Base-by-base conservation (phyloP, 805 yeast species). In the Metschnikowia matae region DNA sequence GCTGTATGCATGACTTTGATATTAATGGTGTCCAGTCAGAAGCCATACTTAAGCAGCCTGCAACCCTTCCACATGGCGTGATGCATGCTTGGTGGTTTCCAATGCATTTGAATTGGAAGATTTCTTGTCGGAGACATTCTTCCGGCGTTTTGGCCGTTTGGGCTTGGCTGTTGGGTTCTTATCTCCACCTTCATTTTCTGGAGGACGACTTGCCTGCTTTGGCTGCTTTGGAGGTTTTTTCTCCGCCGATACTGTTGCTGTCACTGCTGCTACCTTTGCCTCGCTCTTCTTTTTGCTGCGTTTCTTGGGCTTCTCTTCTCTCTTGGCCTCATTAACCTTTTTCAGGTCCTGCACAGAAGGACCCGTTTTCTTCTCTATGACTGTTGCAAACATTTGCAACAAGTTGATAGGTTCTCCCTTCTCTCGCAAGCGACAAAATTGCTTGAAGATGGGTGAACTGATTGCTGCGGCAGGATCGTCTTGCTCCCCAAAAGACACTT, bases 401-500 rank as follows among this genome's bases (percentile, higher is more conserved):
- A 38, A 32, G 17, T 29, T n/a, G 23, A 26, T 11, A 18, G 39
- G n/a, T n/a, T 26, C 31, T 23, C 29, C 36, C 6, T 20, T 46
- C 46, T 15, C 31, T 33, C 33, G 26, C 18, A 23, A 18, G 39
- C 17, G n/a, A 35, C 35, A 45, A 36, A 17, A 21, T 13, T 42
- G 26, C 11, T 21, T 44, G 33, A 44, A 44, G 15, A 44, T n/a
- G n/a, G 40, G 29, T 20, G 15, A 21, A 15, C 38, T 40, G n/a
- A 48, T 39, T n/a, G 43, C 39, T n/a, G 32, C 40, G 1, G 15
- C 15, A 6, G 38, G 36, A 10, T 35, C 48, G 17, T 23, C 41
- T 36, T 42, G 41, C 17, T 47, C 26, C 37, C 37, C 39, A 43
- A 48, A 7, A 41, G 46, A 77, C 1, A 39, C 46, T 8, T 21